phyloP scores from a whole-genome alignment of 805 yeast species.

The Ogataea nakhonphanomensis region DNA sequence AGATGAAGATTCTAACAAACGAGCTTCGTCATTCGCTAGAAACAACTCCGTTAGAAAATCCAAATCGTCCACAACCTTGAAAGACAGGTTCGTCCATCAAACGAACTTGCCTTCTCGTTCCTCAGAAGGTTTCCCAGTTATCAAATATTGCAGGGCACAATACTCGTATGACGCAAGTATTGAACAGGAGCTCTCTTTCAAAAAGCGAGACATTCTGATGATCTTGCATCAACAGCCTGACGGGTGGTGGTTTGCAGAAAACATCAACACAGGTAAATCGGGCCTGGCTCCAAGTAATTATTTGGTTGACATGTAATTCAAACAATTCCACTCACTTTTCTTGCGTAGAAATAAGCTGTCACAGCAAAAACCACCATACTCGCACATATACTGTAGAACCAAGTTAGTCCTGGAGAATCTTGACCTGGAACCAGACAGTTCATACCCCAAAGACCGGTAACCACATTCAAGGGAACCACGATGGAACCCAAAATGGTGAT shows the following conservation, averaged over 20 bases:
- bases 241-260: slow-evolving; percentile 76
- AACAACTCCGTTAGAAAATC: slow-evolving; percentile 25
- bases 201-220: slow-evolving; percentile 52
- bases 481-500: slow-evolving; percentile 92
- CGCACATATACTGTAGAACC: slow-evolving; percentile 58
- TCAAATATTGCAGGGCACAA: slow-evolving; percentile 50
- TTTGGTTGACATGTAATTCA: slow-evolving; percentile 31
- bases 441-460: slow-evolving; percentile 99
- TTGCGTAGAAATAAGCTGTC: slow-evolving; percentile 47
- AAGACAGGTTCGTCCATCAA: slow-evolving; percentile 17
- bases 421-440: slow-evolving; percentile 97
- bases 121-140: slow-evolving; percentile 51
- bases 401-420: slow-evolving; percentile 50
- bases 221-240: slow-evolving; percentile 59
- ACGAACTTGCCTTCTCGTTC: slow-evolving; percentile 45
- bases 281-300: slow-evolving; percentile 69
- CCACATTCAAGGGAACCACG: slow-evolving; percentile 89
- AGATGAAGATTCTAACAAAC: neutral
- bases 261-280: slow-evolving; percentile 38
- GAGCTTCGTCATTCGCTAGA: slow-evolving; percentile 3
- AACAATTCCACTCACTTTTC: slow-evolving; percentile 35
- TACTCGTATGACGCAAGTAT: slow-evolving; percentile 59
- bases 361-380: slow-evolving; percentile 48
- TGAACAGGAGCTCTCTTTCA: slow-evolving; percentile 58
- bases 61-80: slow-evolving; percentile 29